Conservation (phyloP, 108 stramenopile genomes). For the Conticribra guillardii region DNA sequence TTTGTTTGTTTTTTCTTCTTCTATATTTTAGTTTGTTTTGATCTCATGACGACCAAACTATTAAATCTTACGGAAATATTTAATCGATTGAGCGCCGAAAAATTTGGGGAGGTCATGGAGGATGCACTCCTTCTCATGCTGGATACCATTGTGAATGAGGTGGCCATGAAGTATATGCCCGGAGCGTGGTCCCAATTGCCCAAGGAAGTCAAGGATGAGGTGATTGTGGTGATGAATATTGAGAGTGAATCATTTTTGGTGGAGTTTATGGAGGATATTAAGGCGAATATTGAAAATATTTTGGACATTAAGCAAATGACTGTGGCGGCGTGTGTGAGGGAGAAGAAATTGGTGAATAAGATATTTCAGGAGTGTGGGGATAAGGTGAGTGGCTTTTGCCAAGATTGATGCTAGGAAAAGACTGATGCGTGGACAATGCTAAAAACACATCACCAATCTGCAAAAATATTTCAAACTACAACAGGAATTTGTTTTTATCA, state of each 20-base stretch:
- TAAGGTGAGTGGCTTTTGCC: constrained; percentile 33
- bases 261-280: constrained; percentile 83
- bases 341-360: constrained; percentile 87
- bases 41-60: constrained; percentile 89
- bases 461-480: background rate
- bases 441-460: no score
- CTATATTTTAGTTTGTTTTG: no score
- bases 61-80: constrained; percentile 90
- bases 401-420: background rate
- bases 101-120: constrained; percentile 75
- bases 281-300: constrained; percentile 80
- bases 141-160: constrained; percentile 84
- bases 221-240: constrained; percentile 73
- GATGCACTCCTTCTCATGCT: constrained; percentile 77
- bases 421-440: no score
- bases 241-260: constrained; percentile 73
- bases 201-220: constrained; percentile 78
- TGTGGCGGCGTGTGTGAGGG: constrained; percentile 79
- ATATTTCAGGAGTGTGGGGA: constrained; percentile 94
- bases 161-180: constrained; percentile 86
- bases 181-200: constrained; percentile 75
- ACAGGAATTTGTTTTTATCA: constrained; percentile 70
- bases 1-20: no score
- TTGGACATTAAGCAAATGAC: constrained; percentile 92
- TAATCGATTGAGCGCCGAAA: constrained; percentile 75